Conservation (phyloP, 768 basidiomycete species). For the Tulasnella sp. region DNA sequence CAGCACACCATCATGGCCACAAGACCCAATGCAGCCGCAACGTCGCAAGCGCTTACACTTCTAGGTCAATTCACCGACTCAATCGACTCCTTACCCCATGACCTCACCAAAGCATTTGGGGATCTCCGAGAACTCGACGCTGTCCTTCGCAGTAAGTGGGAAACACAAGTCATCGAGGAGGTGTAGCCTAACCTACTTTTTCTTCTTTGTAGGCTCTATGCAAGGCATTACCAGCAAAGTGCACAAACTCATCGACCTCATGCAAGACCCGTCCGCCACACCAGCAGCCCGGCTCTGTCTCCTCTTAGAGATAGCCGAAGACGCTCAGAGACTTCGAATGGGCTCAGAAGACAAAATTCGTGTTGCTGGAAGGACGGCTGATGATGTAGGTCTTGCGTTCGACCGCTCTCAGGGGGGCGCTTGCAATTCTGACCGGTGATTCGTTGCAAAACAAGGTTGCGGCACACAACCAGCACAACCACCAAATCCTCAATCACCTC, state of each 20-base stretch:
- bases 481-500: slow-evolving; percentile 18
- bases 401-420: neutral
- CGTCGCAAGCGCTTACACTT: slow-evolving; percentile 35
- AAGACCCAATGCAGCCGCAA: slow-evolving; percentile 4
- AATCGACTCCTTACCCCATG: slow-evolving; percentile 87
- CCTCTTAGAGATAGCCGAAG: slow-evolving; percentile 89
- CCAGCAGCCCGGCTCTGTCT: slow-evolving; percentile 71
- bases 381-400: slow-evolving; percentile 59
- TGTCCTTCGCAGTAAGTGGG: slow-evolving; percentile 54
- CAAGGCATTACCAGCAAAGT: slow-evolving; percentile 76
- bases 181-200: neutral
- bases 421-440: slow-evolving; percentile 10
- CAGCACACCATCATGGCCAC: neutral
- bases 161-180: neutral
- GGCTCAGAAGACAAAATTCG: slow-evolving; percentile 98
- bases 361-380: slow-evolving; percentile 85
- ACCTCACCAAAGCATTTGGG: slow-evolving; percentile 89
- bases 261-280: slow-evolving; percentile 55
- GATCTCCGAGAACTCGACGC: slow-evolving; percentile 99
- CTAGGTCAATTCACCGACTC: slow-evolving; percentile 85
- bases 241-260: slow-evolving; percentile 64
- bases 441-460: slow-evolving; percentile 26
- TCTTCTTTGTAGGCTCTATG: slow-evolving; percentile 59
- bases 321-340: slow-evolving; percentile 82
- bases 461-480: slow-evolving; percentile 26